These are phyloP conservation scores for Onygenales sp. DNA, from an alignment of 2,329 filamentous ascomycete species.

Conservation along the genomic window DNA sequence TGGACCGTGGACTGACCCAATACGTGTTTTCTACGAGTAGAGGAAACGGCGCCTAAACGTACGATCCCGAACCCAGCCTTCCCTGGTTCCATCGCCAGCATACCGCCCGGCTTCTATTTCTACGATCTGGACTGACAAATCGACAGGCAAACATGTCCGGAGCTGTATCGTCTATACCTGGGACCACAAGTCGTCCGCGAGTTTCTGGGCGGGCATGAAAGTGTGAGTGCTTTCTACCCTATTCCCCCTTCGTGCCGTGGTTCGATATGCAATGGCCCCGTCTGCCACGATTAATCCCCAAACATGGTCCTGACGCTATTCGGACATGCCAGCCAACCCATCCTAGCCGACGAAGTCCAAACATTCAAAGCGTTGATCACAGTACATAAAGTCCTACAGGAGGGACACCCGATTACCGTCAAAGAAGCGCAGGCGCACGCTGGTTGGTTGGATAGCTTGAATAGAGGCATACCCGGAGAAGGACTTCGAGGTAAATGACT, in stretches of 20 bases:
- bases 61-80: constrained; percentile 17
- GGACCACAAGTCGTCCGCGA: constrained; percentile 92
- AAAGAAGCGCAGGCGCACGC: constrained; percentile 83
- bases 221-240: constrained; percentile 53
- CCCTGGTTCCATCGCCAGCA: constrained; percentile 3
- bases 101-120: constrained; percentile 78
- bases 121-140: constrained; percentile 37
- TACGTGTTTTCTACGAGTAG: constrained; percentile 25
- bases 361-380: constrained; percentile 98
- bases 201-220: constrained; percentile 98
- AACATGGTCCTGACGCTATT: background rate
- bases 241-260: background rate
- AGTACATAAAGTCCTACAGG: constrained; percentile 93
- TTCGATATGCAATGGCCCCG: background rate
- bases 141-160: constrained; percentile 78
- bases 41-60: constrained; percentile 60
- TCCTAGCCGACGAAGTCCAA: constrained; percentile 95
- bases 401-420: constrained; percentile 81
- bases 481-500: constrained; percentile 60
- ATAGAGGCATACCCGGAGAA: constrained; percentile 67
- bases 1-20: constrained; percentile 4
- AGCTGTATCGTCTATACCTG: constrained; percentile 98
- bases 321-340: constrained; percentile 65
- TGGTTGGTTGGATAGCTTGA: constrained; percentile 86
- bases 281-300: background rate